A percentile compares a stretch with the other conserved stretches of the same genome.
Conservation (phyloP, 768 basidiomycete genomes). For the Hebeloma cylindrosporum region DNA sequence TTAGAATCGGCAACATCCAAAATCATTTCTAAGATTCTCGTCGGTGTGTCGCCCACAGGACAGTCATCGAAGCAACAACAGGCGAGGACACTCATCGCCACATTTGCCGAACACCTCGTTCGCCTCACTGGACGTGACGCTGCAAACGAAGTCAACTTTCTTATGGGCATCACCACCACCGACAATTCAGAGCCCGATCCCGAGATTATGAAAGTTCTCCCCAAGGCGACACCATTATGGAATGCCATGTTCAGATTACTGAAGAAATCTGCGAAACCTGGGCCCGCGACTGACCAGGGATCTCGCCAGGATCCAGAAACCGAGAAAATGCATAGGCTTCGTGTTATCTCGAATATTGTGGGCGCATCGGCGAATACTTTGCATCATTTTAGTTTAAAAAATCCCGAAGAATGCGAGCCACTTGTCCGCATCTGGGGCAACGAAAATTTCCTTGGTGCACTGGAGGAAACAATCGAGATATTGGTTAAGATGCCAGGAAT, state of each 20-base stretch:
- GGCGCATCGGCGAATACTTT: constrained; percentile 1
- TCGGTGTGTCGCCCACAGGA: constrained; percentile 1
- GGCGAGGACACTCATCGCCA: constrained; percentile 6
- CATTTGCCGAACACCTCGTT: constrained; percentile 6
- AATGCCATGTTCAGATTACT: constrained; percentile 6
- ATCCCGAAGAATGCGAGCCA: constrained; percentile 2
- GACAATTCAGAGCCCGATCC: constrained; percentile 2
- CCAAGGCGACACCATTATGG: constrained; percentile 5
- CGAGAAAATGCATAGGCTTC: constrained; percentile 3
- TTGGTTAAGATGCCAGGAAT: too few species aligned
- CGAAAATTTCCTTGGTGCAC: neutral
- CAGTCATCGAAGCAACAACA: constrained; percentile 3
- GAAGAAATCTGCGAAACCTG: constrained; percentile 6
- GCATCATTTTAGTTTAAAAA: neutral
- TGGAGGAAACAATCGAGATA: too few species aligned
- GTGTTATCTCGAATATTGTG: neutral
- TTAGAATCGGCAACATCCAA: neutral
- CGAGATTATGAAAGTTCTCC: neutral
- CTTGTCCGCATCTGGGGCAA: constrained; percentile 5
- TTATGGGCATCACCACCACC: neutral
- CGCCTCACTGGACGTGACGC: neutral
- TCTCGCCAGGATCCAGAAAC: neutral
- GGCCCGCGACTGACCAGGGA: neutral
- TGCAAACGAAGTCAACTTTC: neutral
- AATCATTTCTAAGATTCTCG: constrained; percentile 7